phyloP scores from a whole-genome alignment of 2,329 filamentous ascomycete genomes.

The Pseudogymnoascus sp. region DNA sequence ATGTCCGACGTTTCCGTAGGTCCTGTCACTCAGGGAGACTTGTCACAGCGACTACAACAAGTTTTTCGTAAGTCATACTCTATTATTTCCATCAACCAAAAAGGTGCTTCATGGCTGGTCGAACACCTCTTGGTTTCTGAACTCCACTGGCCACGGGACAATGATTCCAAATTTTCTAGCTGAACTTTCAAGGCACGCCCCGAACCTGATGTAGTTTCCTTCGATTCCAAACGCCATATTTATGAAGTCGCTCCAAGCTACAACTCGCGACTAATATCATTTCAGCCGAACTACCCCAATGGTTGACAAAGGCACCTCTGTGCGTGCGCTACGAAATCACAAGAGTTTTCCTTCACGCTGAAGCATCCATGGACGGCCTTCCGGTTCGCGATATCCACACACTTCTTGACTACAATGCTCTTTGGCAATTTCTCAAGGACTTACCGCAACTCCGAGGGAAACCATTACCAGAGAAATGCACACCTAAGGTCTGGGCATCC shows the following conservation, averaged over 20 bases:
- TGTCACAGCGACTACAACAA: constrained; percentile 11
- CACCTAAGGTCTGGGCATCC: constrained; percentile 36
- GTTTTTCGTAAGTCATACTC: constrained; percentile 17
- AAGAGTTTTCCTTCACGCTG: constrained; percentile 23
- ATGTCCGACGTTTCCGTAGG: constrained; percentile 12
- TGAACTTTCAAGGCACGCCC: not conserved
- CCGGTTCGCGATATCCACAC: constrained; percentile 4
- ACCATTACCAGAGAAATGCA: constrained; percentile 40
- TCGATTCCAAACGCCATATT: not conserved
- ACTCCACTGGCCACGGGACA: not conserved
- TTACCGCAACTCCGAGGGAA: constrained; percentile 38
- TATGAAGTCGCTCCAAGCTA: not conserved
- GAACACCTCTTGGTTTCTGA: not conserved
- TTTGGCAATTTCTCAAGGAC: constrained; percentile 36
- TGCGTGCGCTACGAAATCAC: constrained; percentile 26
- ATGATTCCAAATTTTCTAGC: not conserved
- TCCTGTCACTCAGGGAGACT: not conserved
- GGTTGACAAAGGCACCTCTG: constrained; percentile 15
- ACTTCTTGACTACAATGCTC: constrained; percentile 31
- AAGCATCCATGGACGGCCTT: constrained; percentile 18
- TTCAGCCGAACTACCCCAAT: constrained; percentile 19
- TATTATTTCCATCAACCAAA: not conserved
- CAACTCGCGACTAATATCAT: not conserved
- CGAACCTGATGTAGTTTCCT: not conserved
- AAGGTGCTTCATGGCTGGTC: too few relatives aligned